Base-by-base conservation (phyloP, 139 green algal genomes). In the Mesostigma viride region DNA sequence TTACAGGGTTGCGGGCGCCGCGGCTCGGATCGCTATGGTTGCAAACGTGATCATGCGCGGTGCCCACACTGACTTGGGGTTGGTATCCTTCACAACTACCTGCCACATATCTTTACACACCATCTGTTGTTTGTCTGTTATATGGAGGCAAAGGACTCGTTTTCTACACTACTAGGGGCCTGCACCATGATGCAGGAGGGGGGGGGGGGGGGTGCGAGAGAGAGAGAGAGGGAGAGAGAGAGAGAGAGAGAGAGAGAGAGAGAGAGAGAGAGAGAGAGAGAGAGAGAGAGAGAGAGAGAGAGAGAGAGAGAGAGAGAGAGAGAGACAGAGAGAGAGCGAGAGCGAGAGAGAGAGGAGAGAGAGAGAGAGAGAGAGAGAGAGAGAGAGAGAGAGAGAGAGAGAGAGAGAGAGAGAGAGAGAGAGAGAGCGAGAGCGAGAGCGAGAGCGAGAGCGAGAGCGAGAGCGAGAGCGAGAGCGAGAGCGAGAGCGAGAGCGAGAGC, bases 171-270 rank as follows among this genome's bases (percentile, higher is more conserved):
- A n/a, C n/a, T n/a, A n/a, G n/a, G n/a, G n/a, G n/a, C n/a, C n/a
- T n/a, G n/a, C n/a, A n/a, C n/a, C n/a, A n/a, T n/a, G n/a, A n/a
- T n/a, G n/a, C n/a, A n/a, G n/a, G 40, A 53, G 40, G 17, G 40
- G 17, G 40, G 17, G 40, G 17, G 40, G 17, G 40, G 17, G 40
- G 17, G 40, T 24, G 40, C 14, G 40, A 53, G 40, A 53, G 40
- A 53, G 40, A 53, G 40, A 53, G 40, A 53, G 40, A 53, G 40
- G 17, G 40, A 53, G 40, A 53, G 40, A 53, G 40, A 53, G 40
- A 53, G 40, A 53, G 40, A 53, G 40, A 53, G 40, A 53, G 40
- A 53, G 40, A 53, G 40, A 53, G 40, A 53, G 40, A 53, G 40
- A 53, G 40, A 53, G 40, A 53, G 40, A 53, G 40, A 53, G 40